These are phyloP conservation scores for Annulohypoxylon maeteangense DNA, from an alignment of 495 filamentous ascomycete species.

Conservation along the genomic window DNA sequence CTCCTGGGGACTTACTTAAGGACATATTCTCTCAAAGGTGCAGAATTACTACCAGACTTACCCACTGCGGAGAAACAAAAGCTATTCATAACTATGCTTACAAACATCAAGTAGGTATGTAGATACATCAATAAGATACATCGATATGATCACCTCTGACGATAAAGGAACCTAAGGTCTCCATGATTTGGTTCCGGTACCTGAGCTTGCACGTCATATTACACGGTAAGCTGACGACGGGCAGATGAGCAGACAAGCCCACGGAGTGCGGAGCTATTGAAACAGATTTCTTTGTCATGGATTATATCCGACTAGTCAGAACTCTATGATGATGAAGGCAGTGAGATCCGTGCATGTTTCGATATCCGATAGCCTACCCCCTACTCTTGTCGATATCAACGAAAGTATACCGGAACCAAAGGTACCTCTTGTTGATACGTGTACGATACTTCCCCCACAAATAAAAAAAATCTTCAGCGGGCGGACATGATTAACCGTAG, in stretches of 20 bases:
- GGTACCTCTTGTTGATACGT: background rate
- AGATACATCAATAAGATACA: constrained; percentile 11
- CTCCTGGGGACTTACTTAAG: background rate
- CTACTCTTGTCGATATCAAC: background rate
- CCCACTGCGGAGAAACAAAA: background rate
- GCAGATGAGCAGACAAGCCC: no score
- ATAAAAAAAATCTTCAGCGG: background rate
- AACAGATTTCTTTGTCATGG: background rate
- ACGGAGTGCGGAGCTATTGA: background rate
- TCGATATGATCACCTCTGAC: background rate
- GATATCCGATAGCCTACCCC: background rate
- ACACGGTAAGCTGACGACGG: background rate
- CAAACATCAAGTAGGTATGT: background rate
- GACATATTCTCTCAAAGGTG: background rate
- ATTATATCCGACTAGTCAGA: constrained; percentile 17
- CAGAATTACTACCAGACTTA: background rate
- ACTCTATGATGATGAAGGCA: background rate
- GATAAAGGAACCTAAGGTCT: background rate
- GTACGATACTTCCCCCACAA: background rate
- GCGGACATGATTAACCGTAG: background rate
- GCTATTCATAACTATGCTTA: background rate
- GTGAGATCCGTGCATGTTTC: background rate
- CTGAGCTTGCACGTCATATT: background rate
- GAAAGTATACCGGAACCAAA: background rate
- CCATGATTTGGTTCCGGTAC: background rate